Percentiles rank a stretch among this genome's conserved stretches.
Evolutionary conservation across 768 basidiomycete genomes (phyloP).

Genomic region (Boletales sp.): DNA sequence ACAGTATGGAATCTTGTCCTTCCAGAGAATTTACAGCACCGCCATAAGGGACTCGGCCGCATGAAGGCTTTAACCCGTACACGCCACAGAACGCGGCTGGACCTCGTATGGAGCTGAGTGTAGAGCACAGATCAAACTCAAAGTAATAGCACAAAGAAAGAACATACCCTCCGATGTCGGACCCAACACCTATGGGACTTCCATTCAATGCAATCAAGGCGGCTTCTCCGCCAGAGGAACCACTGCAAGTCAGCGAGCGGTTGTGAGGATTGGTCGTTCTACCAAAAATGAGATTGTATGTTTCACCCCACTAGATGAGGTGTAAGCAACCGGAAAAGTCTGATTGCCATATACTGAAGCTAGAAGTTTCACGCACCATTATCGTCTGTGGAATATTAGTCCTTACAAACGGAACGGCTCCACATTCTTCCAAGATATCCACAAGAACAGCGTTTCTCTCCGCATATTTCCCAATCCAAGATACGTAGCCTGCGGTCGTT

Average conservation of each 20-base stretch:
- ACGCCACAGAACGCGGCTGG: slow-evolving; percentile 65
- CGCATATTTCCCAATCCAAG: slow-evolving; percentile 62
- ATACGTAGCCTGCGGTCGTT: slow-evolving; percentile 72
- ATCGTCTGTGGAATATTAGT: slow-evolving; percentile 79
- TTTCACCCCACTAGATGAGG: slow-evolving; percentile 37
- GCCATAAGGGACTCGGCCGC: slow-evolving; percentile 65
- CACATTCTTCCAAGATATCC: slow-evolving; percentile 61
- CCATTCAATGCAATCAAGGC: slow-evolving; percentile 57
- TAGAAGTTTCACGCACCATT: slow-evolving; percentile 44
- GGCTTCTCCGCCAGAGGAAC: slow-evolving; percentile 86
- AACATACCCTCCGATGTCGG: slow-evolving; percentile 73
- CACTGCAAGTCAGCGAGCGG: slow-evolving; percentile 66
- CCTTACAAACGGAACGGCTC: slow-evolving; percentile 69
- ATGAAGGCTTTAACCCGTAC: slow-evolving; percentile 71
- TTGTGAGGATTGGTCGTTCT: slow-evolving; percentile 76
- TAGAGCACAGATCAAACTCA: too few species aligned
- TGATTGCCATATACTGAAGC: too few species aligned
- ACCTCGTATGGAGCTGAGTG: slow-evolving; percentile 61
- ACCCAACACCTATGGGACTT: slow-evolving; percentile 61
- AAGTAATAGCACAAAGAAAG: not conserved
- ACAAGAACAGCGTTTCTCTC: slow-evolving; percentile 59
- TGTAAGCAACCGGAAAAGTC: too few species aligned
- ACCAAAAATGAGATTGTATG: slow-evolving; percentile 77
- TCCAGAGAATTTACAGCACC: slow-evolving; percentile 61
- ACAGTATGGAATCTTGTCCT: slow-evolving; percentile 68